phyloP scores from a whole-genome alignment of 768 basidiomycete genomes.

The Tylopilus sp. region DNA sequence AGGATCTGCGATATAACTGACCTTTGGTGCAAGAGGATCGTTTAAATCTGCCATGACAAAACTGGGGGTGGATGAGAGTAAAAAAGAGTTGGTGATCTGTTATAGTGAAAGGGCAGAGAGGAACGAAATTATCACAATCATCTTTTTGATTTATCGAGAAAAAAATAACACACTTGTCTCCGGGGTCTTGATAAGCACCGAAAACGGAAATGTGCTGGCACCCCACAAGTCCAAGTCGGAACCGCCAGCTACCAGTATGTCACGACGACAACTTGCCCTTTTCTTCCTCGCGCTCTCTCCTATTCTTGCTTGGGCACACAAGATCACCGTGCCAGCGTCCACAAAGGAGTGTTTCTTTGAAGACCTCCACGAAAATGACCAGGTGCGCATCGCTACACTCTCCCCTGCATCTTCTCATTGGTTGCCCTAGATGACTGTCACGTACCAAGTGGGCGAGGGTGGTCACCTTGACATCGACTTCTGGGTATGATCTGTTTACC shows the following conservation, averaged over 20 bases:
- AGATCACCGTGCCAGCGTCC: slow-evolving; percentile 71
- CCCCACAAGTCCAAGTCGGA: no score
- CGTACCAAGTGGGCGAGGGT: slow-evolving; percentile 97
- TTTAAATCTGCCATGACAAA: slow-evolving; percentile 52
- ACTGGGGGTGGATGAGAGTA: slow-evolving; percentile 8
- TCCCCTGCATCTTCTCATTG: background rate
- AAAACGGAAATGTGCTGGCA: slow-evolving; percentile 7
- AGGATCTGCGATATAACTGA: slow-evolving; percentile 35
- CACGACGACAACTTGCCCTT: slow-evolving; percentile 37
- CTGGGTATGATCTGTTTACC: slow-evolving; percentile 55
- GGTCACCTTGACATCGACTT: slow-evolving; percentile 98
- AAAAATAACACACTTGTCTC: slow-evolving; percentile 15
- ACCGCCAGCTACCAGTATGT: slow-evolving; percentile 26
- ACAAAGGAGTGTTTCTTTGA: slow-evolving; percentile 96
- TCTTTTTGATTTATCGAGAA: slow-evolving; percentile 9
- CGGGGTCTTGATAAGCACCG: slow-evolving; percentile 20
- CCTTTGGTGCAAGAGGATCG: slow-evolving; percentile 71
- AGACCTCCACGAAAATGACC: slow-evolving; percentile 87
- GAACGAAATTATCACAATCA: slow-evolving; percentile 25
- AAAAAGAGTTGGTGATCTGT: slow-evolving; percentile 9
- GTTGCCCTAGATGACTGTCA: slow-evolving; percentile 86
- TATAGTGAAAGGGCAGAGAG: slow-evolving; percentile 16
- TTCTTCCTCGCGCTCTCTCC: slow-evolving; percentile 34
- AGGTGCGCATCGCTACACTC: slow-evolving; percentile 43
- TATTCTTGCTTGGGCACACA: slow-evolving; percentile 51